These are phyloP conservation scores for Farysia itapuensis DNA, from an alignment of 1,284 basidiomycete species.

Conservation along the genomic window DNA sequence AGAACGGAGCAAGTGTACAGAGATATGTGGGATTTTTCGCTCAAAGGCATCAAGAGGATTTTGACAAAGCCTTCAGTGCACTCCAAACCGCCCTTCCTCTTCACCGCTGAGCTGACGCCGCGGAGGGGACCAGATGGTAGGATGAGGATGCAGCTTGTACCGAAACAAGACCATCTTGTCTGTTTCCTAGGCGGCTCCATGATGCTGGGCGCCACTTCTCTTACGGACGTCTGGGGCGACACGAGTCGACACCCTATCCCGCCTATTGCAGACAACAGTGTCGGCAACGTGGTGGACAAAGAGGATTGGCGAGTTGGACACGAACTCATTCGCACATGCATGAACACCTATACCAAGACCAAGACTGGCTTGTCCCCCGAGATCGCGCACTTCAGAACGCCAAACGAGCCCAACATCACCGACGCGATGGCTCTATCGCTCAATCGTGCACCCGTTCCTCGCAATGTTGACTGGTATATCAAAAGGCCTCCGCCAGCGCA, in stretches of 20 bases:
- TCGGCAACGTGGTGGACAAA: conserved; percentile 66
- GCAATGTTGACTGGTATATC: conserved; percentile 54
- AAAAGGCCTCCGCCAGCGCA: conserved; percentile 40
- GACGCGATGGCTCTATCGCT: conserved; percentile 8
- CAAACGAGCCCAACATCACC: conserved; percentile 16
- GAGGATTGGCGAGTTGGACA: conserved; percentile 79
- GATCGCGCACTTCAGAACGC: conserved; percentile 54
- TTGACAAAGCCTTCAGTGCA: conserved; percentile 66
- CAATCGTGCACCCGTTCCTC: conserved; percentile 12
- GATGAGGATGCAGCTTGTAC: conserved; percentile 62
- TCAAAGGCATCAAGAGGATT: conserved; percentile 76
- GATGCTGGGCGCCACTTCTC: conserved; percentile 73
- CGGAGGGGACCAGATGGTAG: conserved; percentile 3
- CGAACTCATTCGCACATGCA: conserved; percentile 80
- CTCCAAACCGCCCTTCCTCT: conserved; percentile 65
- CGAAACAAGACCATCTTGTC: conserved; percentile 93
- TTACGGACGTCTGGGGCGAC: conserved; percentile 17
- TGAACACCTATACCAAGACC: conserved; percentile 77
- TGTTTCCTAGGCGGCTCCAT: conserved; percentile 92
- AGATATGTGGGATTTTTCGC: conserved; percentile 83
- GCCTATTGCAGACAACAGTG: conserved; percentile 63
- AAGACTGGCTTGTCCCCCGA: conserved; percentile 68
- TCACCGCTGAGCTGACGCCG: conserved; percentile 74
- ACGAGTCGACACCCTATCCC: conserved; percentile 13
- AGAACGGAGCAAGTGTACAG: conserved; percentile 77